Percentiles rank a stretch among this genome's conserved stretches.
These are phyloP conservation scores for Calycina herbarum DNA, from an alignment of 2,329 filamentous ascomycete genomes.

Conservation along the genomic window DNA sequence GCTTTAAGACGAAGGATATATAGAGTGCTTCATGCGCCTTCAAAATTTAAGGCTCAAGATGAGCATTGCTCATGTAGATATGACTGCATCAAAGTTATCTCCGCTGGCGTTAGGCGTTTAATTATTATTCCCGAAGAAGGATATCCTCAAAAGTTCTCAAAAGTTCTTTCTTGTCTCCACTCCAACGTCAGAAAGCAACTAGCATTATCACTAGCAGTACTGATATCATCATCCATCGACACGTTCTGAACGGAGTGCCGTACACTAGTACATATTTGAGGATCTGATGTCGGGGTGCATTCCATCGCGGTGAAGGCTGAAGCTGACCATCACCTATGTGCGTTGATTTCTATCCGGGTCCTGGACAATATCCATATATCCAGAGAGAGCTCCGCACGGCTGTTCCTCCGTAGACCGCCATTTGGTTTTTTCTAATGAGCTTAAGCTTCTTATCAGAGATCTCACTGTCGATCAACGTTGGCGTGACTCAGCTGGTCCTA, in stretches of 20 bases:
- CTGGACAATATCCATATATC: background rate
- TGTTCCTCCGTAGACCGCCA: background rate
- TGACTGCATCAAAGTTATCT: background rate
- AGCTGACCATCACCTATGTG: background rate
- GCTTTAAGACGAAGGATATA: too few relatives aligned
- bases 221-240: too few relatives aligned
- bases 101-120: slow-evolving; percentile 5
- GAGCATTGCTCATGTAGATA: too few relatives aligned
- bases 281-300: background rate
- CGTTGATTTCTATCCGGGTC: background rate
- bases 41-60: too few relatives aligned
- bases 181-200: background rate
- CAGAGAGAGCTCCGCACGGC: slow-evolving; percentile 1
- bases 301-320: background rate
- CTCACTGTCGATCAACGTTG: background rate
- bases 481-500: background rate
- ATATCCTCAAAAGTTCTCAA: too few relatives aligned
- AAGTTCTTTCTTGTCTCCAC: background rate
- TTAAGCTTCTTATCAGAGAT: background rate
- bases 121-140: background rate
- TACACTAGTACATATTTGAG: background rate
- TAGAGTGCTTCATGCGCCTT: too few relatives aligned
- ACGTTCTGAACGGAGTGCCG: background rate
- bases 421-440: background rate
- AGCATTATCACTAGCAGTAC: too few relatives aligned